Percentiles rank a stretch among this genome's conserved stretches.
phyloP scores from a whole-genome alignment of 2,329 filamentous ascomycete species.

The Phoma sp. region DNA sequence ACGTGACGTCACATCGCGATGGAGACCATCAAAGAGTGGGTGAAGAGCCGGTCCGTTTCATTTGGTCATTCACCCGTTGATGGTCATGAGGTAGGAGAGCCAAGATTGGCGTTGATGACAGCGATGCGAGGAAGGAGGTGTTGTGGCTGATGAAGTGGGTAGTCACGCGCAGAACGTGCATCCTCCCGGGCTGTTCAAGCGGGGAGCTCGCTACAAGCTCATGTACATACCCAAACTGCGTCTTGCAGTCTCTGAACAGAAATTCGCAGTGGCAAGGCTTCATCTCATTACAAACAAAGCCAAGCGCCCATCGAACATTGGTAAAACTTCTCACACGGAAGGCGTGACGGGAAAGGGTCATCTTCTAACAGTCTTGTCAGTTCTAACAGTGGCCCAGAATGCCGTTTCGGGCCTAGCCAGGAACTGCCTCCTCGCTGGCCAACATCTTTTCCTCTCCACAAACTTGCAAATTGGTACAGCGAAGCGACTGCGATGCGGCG shows the following conservation, averaged over 20 bases:
- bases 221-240: too few relatives aligned
- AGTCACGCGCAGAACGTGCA: neutral
- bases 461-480: neutral
- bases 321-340: too few relatives aligned
- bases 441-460: too few relatives aligned
- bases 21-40: neutral
- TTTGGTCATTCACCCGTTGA: conserved; percentile 1
- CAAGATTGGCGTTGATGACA: conserved; percentile 1
- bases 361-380: too few relatives aligned
- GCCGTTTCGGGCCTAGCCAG: too few relatives aligned
- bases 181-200: neutral
- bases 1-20: conserved; percentile 16
- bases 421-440: too few relatives aligned
- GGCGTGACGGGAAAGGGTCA: too few relatives aligned
- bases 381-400: too few relatives aligned
- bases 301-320: too few relatives aligned
- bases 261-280: too few relatives aligned
- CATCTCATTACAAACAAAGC: too few relatives aligned
- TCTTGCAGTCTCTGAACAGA: too few relatives aligned
- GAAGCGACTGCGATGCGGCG: neutral
- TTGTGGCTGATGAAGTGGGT: neutral
- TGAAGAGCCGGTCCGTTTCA: conserved; percentile 5
- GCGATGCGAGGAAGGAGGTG: neutral
- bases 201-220: neutral
- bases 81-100: conserved; percentile 14